Evolutionary conservation across 768 basidiomycete species (phyloP).

Genomic region (Tricholoma saponaceum): DNA sequence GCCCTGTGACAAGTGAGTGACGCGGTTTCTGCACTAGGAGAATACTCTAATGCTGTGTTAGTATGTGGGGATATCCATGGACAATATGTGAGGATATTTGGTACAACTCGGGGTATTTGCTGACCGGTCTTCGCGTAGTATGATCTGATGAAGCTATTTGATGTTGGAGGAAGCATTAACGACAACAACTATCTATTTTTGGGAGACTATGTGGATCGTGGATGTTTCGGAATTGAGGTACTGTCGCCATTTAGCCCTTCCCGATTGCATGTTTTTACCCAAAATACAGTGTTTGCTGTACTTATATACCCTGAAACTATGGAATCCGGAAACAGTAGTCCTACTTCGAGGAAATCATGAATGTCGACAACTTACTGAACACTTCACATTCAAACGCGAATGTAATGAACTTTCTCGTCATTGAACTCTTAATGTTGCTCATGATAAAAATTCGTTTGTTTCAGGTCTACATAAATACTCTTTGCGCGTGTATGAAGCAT

Average conservation of each 20-base stretch:
- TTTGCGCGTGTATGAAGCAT: conserved; percentile 83
- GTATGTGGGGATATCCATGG: conserved; percentile 98
- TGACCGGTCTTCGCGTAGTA: conserved; percentile 48
- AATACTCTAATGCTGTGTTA: conserved; percentile 23
- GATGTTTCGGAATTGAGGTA: conserved; percentile 78
- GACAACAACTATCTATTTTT: conserved; percentile 91
- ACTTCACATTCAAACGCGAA: conserved; percentile 98
- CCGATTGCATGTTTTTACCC: conserved; percentile 16
- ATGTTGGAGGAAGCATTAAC: conserved; percentile 81
- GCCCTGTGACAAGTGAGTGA: conserved; percentile 86
- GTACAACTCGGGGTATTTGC: neutral
- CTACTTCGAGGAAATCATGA: conserved; percentile 96
- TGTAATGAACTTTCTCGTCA: conserved; percentile 44
- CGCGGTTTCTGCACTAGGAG: neutral
- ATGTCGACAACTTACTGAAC: conserved; percentile 94
- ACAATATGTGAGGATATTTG: conserved; percentile 67
- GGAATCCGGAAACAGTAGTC: conserved; percentile 77
- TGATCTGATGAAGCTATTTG: conserved; percentile 97
- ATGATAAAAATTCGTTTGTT: neutral
- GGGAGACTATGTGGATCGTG: conserved; percentile 97
- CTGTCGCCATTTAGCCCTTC: conserved; percentile 6
- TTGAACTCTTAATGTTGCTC: neutral
- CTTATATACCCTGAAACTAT: conserved; percentile 90
- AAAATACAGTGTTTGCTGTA: conserved; percentile 75
- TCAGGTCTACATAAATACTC: conserved; percentile 91